These are phyloP conservation scores for Rhodotorula sp. DNA, from an alignment of 1,284 basidiomycete genomes.

Conservation along the genomic window DNA sequence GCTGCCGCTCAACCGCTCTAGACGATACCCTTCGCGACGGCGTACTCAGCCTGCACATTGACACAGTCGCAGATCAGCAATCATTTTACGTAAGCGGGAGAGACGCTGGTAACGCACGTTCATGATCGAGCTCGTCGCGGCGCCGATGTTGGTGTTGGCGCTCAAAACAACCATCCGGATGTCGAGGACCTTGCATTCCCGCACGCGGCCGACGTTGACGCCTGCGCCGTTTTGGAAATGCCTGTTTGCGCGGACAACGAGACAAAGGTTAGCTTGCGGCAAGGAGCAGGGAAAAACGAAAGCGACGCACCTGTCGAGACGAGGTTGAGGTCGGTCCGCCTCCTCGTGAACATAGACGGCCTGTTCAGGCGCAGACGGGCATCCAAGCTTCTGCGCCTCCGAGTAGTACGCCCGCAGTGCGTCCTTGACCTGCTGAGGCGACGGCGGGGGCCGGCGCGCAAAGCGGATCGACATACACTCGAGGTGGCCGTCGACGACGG, in stretches of 20 bases:
- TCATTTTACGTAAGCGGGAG: not conserved
- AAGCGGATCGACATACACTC: constrained; percentile 87
- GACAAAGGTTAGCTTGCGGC: not conserved
- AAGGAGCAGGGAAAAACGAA: not conserved
- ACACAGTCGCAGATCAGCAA: not conserved
- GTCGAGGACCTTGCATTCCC: constrained; percentile 87
- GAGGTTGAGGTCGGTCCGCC: constrained; percentile 87
- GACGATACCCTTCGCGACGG: constrained; percentile 37
- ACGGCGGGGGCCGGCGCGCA: constrained; percentile 72
- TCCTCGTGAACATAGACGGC: constrained; percentile 93
- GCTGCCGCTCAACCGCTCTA: not conserved
- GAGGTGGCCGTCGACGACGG: constrained; percentile 88
- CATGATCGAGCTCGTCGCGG: constrained; percentile 94
- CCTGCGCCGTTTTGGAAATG: constrained; percentile 77
- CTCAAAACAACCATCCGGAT: constrained; percentile 92
- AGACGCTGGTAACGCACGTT: constrained; percentile 57
- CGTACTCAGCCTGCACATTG: constrained; percentile 35
- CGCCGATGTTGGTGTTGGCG: constrained; percentile 95
- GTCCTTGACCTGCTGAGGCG: constrained; percentile 80
- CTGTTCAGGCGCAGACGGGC: constrained; percentile 80
- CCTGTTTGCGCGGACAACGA: not conserved
- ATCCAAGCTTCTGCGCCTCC: constrained; percentile 73
- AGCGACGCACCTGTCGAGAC: constrained; percentile 57
- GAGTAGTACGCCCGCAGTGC: constrained; percentile 72
- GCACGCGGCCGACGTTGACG: constrained; percentile 85